Percentiles rank a stretch among this genome's conserved stretches.
phyloP scores from a whole-genome alignment of 805 yeast genomes.

The Clavispora fructus region DNA sequence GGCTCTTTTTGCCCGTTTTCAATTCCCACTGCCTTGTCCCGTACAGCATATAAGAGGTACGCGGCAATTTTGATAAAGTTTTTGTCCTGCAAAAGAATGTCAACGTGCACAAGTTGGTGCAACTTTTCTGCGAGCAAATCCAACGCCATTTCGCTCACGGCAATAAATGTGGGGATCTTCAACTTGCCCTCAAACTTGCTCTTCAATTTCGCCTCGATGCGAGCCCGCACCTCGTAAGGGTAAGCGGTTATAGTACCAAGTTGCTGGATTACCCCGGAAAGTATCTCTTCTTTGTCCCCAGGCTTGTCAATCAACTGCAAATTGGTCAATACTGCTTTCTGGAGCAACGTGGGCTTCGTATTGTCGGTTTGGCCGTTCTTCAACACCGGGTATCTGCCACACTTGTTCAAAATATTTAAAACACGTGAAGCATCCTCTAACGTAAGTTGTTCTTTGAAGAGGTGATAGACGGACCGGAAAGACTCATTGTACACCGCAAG shows the following conservation, averaged over 20 bases:
- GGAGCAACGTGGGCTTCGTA: slow-evolving; percentile 52
- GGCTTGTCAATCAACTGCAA: slow-evolving; percentile 28
- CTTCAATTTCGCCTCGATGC: slow-evolving; percentile 51
- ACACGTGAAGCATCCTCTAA: slow-evolving; percentile 41
- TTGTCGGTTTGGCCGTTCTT: slow-evolving; percentile 55
- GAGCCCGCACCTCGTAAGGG: slow-evolving; percentile 57
- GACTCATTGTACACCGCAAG: slow-evolving; percentile 50
- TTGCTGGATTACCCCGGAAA: slow-evolving; percentile 47
- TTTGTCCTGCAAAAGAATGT: slow-evolving; percentile 38
- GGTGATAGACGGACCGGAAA: slow-evolving; percentile 44
- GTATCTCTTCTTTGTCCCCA: slow-evolving; percentile 25
- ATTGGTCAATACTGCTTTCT: slow-evolving; percentile 49
- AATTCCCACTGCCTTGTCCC: slow-evolving; percentile 36
- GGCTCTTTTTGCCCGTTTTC: slow-evolving; percentile 27
- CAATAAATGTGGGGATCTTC: slow-evolving; percentile 60
- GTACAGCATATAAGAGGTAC: slow-evolving; percentile 50
- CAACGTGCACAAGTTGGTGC: slow-evolving; percentile 21
- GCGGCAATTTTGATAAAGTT: slow-evolving; percentile 42
- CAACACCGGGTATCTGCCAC: slow-evolving; percentile 69
- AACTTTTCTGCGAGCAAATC: slow-evolving; percentile 36
- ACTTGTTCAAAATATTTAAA: slow-evolving; percentile 55
- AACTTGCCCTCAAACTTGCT: slow-evolving; percentile 28
- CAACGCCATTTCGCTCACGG: slow-evolving; percentile 48
- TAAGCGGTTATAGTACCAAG: slow-evolving; percentile 47
- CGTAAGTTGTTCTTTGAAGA: slow-evolving; percentile 26